Conservation (phyloP, 75 land plant species). For the Pinus taeda region DNA sequence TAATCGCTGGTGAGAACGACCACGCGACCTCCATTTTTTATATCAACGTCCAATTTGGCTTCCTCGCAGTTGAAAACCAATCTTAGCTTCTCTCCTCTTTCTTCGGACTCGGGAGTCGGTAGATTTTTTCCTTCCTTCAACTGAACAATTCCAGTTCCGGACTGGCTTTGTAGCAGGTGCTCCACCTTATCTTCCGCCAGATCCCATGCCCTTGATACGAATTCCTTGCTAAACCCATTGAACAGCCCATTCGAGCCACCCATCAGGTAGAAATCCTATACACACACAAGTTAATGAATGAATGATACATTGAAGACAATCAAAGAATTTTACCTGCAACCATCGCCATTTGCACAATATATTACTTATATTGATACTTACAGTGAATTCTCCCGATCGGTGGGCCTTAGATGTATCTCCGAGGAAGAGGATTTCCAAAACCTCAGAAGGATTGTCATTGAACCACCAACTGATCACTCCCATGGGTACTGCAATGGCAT, state of each 20-base stretch:
- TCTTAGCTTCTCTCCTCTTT: not conserved
- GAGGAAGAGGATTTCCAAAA: constrained; percentile 54
- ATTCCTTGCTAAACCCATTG: constrained; percentile 70
- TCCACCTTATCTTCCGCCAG: constrained; percentile 30
- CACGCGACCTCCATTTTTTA: constrained; percentile 63
- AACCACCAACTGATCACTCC: constrained; percentile 65
- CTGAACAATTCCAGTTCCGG: constrained; percentile 30
- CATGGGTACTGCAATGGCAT: no score
- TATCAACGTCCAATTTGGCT: constrained; percentile 61
- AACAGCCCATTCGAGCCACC: constrained; percentile 56
- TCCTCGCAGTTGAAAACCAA: constrained; percentile 68
- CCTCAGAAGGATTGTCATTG: constrained; percentile 44
- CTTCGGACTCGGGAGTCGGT: constrained; percentile 29
- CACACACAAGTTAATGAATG: not conserved
- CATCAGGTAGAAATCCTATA: constrained; percentile 38
- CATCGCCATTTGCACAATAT: no score
- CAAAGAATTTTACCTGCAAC: not conserved
- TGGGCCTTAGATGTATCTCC: constrained; percentile 72
- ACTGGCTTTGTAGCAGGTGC: constrained; percentile 41
- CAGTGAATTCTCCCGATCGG: constrained; percentile 59
- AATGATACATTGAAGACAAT: not conserved
- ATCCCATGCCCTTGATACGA: constrained; percentile 70
- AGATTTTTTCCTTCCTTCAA: constrained; percentile 24
- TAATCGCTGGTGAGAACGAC: constrained; percentile 55
- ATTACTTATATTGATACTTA: constrained; percentile 10